Evolutionary conservation across 176 grass and related monocot genomes (phyloP), one percentile per base, ranked within the genome.

Genomic region (Eremochloa ophiuroides): DNA sequence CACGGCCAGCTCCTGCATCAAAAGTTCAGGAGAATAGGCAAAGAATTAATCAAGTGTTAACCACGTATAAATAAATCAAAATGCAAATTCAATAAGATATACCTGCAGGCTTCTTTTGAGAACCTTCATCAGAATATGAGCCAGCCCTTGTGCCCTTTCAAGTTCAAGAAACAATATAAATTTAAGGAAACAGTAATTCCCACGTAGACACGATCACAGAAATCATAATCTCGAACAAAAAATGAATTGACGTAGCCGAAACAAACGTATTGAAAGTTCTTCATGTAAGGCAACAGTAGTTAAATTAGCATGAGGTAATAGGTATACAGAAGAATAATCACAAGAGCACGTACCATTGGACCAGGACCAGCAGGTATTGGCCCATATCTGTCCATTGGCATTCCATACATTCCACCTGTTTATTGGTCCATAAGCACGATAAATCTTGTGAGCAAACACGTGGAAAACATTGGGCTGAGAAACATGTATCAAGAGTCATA

Each of bases 61-160:
- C n/a, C 1, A 65, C 51, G 77, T 82, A 30, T 67, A 10, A n/a
- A 20, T 18, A 63, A 31, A 22, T 33, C 9, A 76, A 60, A 46
- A 51, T n/a, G 66, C 34, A 75, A 41, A 53, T 27, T 77, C 40
- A 59, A 27, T 41, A 62, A 42, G 18, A 50, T 39, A 66, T 84
- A 91, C 94, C 94, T 77, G 86, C 88, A 76, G 82, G 53, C 79
- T 97, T 97, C 80, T 97, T 97, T 74, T 93, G 94, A n/a, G 77
- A 77, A 27, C 72, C 85, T 72, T 97, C 94, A 12, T 97, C 94
- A 58, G 88, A 85, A 93, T 97, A 97, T 65, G 94, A 79, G 56
- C 85, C 86, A 85, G 88, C 83, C 30, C 94, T 89, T 51, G 62
- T 68, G 20, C 78, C 83, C 94, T 97, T 61, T 29, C 73, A 56